A percentile compares a stretch with the other conserved stretches of the same genome.
phyloP scores from a whole-genome alignment of 148 eudicot species.

The Cornus florida region DNA sequence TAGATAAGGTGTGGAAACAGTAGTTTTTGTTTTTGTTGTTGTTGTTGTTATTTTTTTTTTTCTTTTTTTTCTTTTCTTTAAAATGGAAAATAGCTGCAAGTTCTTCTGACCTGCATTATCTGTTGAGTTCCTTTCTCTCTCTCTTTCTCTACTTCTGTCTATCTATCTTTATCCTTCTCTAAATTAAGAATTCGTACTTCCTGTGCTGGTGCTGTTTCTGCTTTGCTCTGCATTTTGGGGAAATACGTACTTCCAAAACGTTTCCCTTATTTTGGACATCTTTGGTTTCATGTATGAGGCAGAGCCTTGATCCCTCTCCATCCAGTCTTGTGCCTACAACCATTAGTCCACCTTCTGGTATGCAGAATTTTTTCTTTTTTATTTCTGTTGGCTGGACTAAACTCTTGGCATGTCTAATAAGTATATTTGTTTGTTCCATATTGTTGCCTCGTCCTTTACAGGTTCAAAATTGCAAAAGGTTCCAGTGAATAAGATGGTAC shows the following conservation, averaged over 20 bases:
- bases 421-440: constrained; percentile 1
- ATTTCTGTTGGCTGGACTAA: neutral
- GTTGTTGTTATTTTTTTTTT: too few relatives aligned
- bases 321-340: constrained; percentile 29
- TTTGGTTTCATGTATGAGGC: too few relatives aligned
- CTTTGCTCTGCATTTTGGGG: neutral
- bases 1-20: too few relatives aligned
- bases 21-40: too few relatives aligned
- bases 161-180: neutral
- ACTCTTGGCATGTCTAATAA: neutral
- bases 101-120: neutral
- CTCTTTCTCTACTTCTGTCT: neutral
- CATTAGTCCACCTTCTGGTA: constrained; percentile 52
- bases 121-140: neutral
- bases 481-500: constrained; percentile 64
- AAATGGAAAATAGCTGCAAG: neutral
- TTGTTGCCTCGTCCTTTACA: constrained; percentile 15
- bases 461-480: constrained; percentile 59
- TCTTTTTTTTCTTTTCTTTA: too few relatives aligned
- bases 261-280: too few relatives aligned
- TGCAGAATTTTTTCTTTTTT: constrained; percentile 6
- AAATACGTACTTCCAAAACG: neutral
- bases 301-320: constrained; percentile 48
- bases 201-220: neutral
- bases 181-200: neutral